Evolutionary conservation across 1,284 basidiomycete species (phyloP), one percentile per base, ranked within the genome.

Genomic region (Apiotrichum veenhuisii): DNA sequence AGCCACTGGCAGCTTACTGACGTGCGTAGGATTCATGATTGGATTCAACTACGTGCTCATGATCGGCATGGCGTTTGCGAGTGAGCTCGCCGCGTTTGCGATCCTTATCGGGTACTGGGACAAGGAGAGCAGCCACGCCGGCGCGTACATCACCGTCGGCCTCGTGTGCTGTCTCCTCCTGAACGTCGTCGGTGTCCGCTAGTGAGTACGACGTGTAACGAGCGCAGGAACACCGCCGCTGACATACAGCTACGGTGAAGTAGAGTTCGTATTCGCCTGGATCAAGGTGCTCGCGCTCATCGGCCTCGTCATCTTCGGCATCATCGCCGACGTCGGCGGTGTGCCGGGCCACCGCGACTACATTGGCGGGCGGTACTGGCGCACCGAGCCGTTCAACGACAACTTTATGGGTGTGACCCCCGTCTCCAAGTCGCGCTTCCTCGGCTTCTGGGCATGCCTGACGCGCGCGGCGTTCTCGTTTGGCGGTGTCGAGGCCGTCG

Each of bases 31-130:
- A 4, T 37, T 37, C 14, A 18, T 37, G 36, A 37, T 15, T 15
- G 36, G 36, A 41, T 40, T 64, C 53, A 54, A 44, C 22, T 52
- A 53, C 43, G 58, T 46, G 14, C 53, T 66, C 58, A 63, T 59
- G 40, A 59, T 62, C 40, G 54, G 60, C 27, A 50, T 66, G n/a
- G 54, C 58, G 20, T 54, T 52, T 7, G 59, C 63, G 9, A 83
- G 85, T 30, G 90, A 93, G 74, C 80, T 92, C 54, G 85, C 85
- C 2, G 88, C 89, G 1, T 85, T 87, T 7, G 81, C 83, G 27
- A 83, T 91, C 52, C 75, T 93, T 42, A 78, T 91, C 58, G 82
- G 83, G 1, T 91, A 86, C 77, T 92, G 90, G 89, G 87, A 89
- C 70, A 50, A 65, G 12, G 75, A 55, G 48, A 33, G 22, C 15